Evolutionary conservation across 495 filamentous ascomycete species (phyloP).

Genomic region (Hypoxylon subgilvum): DNA sequence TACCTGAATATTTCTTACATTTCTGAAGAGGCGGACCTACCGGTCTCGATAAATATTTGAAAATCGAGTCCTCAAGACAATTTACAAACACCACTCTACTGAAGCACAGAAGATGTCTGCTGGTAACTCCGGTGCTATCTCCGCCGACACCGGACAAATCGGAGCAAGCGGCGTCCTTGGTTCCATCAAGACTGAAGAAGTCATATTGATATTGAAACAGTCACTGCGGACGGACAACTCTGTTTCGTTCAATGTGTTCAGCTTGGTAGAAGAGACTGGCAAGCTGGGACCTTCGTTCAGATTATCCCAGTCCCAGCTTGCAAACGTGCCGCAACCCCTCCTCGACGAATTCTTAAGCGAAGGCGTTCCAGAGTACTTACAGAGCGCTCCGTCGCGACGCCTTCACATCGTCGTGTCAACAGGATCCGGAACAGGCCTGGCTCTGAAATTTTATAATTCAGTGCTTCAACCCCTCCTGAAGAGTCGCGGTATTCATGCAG

Average conservation of each 20-base stretch:
- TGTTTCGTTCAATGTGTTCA: slow-evolving; percentile 43
- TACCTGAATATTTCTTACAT: not conserved
- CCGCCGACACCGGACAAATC: slow-evolving; percentile 4
- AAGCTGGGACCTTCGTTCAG: slow-evolving; percentile 36
- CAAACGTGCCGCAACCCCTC: slow-evolving; percentile 42
- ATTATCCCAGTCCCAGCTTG: slow-evolving; percentile 29
- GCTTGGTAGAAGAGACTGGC: slow-evolving; percentile 39
- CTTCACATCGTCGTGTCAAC: slow-evolving; percentile 77
- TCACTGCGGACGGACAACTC: not conserved
- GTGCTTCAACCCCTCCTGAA: slow-evolving; percentile 65
- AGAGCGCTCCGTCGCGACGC: slow-evolving; percentile 24
- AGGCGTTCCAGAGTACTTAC: slow-evolving; percentile 45
- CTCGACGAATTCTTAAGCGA: slow-evolving; percentile 39
- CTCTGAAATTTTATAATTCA: slow-evolving; percentile 60
- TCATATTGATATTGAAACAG: slow-evolving; percentile 42
- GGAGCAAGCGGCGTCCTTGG: not conserved
- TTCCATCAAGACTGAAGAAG: slow-evolving; percentile 42
- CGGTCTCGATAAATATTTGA: not conserved
- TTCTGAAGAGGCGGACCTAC: not conserved
- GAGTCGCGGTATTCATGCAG: slow-evolving; percentile 36
- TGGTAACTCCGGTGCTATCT: slow-evolving; percentile 9
- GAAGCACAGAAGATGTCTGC: slow-evolving; percentile 14
- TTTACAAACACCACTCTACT: not conserved
- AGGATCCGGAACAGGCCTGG: slow-evolving; percentile 70
- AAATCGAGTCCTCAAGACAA: not conserved